These are phyloP conservation scores for Colletotrichum neosansevieriae DNA, from an alignment of 2,329 filamentous ascomycete genomes.

Conservation along the genomic window DNA sequence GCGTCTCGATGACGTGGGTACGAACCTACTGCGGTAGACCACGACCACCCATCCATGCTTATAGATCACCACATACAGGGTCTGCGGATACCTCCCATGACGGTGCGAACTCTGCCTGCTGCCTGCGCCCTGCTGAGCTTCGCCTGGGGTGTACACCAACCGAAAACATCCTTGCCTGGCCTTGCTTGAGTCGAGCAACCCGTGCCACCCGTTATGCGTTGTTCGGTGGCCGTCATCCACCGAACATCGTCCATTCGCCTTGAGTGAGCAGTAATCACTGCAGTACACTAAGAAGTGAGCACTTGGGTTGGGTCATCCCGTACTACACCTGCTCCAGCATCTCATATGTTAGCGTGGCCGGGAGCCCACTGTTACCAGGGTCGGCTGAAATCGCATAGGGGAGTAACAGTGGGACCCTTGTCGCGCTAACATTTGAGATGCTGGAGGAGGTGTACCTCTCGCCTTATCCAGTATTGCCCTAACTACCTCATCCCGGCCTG, in stretches of 20 bases:
- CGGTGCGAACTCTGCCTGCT: neutral
- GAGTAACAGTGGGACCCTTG: too few relatives aligned
- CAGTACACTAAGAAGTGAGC: neutral
- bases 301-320: neutral
- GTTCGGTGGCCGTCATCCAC: conserved; percentile 6
- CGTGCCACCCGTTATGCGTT: conserved; percentile 15
- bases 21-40: neutral
- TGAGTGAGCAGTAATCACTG: neutral
- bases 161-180: conserved; percentile 1
- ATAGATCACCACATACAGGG: neutral
- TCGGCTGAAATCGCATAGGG: too few relatives aligned
- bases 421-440: too few relatives aligned
- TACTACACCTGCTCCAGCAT: too few relatives aligned
- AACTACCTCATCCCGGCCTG: conserved; percentile 11
- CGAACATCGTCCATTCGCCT: neutral
- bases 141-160: conserved; percentile 6
- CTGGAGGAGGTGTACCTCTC: too few relatives aligned
- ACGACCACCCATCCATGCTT: conserved; percentile 19
- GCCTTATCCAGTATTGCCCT: conserved; percentile 3
- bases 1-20: conserved; percentile 34
- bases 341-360: too few relatives aligned
- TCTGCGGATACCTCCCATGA: neutral
- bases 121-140: neutral
- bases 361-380: too few relatives aligned
- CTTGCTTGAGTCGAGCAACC: conserved; percentile 2